Evolutionary conservation across 257 asterid genomes (phyloP), one percentile per base, ranked within the genome.

Genomic region (Jacaranda copaia): DNA sequence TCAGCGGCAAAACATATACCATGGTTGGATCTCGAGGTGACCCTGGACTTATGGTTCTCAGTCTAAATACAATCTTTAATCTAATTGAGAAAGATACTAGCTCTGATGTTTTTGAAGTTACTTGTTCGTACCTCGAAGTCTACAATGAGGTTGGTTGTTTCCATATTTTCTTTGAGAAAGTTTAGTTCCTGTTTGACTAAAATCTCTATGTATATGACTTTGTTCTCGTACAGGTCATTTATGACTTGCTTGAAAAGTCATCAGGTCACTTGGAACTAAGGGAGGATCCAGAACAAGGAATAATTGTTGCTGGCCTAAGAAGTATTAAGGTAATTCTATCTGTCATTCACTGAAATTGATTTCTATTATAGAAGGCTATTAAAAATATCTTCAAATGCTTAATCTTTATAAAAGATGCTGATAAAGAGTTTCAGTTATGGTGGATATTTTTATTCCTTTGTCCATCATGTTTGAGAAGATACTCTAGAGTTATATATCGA

Each of bases 41-140:
- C 75, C 97, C 98, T 64, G 99, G 99, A 68, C 98, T 94, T 74
- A 94, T 94, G 99, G 97, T 94, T 88, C 93, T 94, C 80, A 89
- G 99, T 88, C 88, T 94, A 76, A 86, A 91, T 70, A 90, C 99
- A 18, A 86, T 94, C 63, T 94, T 94, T 74, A 87, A 92, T 81
- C 90, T 88, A 46, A 94, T 94, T 57, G 86, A 87, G 85, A 85
- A 86, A 79, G 96, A 91, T 76, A 80, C 81, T 66, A 85, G 85
- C 85, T 86, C 93, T 67, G 93, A 90, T 81, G 80, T 83, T 68
- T 92, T 92, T 83, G 88, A 87, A 67, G 96, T 94, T 78, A 85
- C 96, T 79, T 94, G 99, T 81, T 92, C 98, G 14, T 94, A 92
- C 85, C 98, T 94, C 25, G 99, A 94, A 87, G 98, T 94, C 83